These are phyloP conservation scores for Tetrapyrgos nigripes DNA, from an alignment of 1,284 basidiomycete species.

Conservation along the genomic window DNA sequence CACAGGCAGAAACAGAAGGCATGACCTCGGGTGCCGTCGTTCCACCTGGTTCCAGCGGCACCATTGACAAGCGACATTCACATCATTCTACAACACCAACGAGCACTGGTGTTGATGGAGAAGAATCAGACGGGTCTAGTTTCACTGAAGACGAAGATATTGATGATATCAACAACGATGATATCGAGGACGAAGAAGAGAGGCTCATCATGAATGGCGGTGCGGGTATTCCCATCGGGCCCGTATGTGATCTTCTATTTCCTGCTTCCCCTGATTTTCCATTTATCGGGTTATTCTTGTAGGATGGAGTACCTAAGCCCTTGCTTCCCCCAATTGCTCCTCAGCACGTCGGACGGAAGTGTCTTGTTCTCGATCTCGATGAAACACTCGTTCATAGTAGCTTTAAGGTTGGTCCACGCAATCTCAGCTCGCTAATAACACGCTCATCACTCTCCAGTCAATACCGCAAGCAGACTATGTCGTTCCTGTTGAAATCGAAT, in stretches of 20 bases:
- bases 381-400: constrained; percentile 90
- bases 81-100: constrained; percentile 35
- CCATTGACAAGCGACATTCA: constrained; percentile 19
- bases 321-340: constrained; percentile 72
- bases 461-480: constrained; percentile 97
- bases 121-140: constrained; percentile 54
- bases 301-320: constrained; percentile 88
- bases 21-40: constrained; percentile 63
- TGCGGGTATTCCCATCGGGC: constrained; percentile 59
- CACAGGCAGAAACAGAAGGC: constrained; percentile 59
- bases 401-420: constrained; percentile 65
- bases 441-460: constrained; percentile 59
- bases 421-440: constrained; percentile 1
- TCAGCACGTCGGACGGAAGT: constrained; percentile 79
- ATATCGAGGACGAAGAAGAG: constrained; percentile 57
- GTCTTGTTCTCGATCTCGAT: constrained; percentile 88
- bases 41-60: constrained; percentile 55
- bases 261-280: background rate
- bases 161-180: constrained; percentile 44
- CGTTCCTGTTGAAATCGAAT: constrained; percentile 99
- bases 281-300: constrained; percentile 4
- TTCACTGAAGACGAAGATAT: constrained; percentile 56
- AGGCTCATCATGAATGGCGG: constrained; percentile 55
- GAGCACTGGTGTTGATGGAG: constrained; percentile 37
- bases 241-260: constrained; percentile 38